phyloP scores from a whole-genome alignment of 73 alveolate genomes.

The Uronychia binucleata region DNA sequence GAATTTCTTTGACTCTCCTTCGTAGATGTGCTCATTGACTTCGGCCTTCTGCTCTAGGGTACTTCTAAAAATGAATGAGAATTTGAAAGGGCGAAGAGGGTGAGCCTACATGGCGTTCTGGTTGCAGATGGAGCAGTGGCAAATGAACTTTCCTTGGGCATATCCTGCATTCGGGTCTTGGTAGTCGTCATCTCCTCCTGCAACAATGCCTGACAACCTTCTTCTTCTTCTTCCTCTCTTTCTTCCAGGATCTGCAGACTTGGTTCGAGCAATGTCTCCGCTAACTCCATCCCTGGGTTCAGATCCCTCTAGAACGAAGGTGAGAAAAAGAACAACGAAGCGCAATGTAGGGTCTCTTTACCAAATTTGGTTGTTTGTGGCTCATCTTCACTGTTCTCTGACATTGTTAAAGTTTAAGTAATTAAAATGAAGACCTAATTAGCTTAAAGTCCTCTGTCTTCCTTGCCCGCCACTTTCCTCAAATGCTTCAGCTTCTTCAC shows the following conservation, averaged over 20 bases:
- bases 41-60: not conserved
- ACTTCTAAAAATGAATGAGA: not conserved
- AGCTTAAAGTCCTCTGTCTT: too few relatives aligned
- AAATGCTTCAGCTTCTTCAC: too few relatives aligned
- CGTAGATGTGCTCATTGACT: not conserved
- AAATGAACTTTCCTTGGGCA: conserved; percentile 55
- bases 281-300: not conserved
- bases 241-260: not conserved
- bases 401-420: too few relatives aligned
- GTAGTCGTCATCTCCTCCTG: not conserved
- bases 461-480: too few relatives aligned
- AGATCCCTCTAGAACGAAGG: too few relatives aligned
- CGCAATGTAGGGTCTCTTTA: too few relatives aligned
- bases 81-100: not conserved
- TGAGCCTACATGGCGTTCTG: conserved; percentile 20
- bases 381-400: too few relatives aligned
- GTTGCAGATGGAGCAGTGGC: conserved; percentile 46
- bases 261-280: not conserved
- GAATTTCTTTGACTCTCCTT: conserved; percentile 12
- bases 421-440: too few relatives aligned
- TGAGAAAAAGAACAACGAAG: too few relatives aligned
- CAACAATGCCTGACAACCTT: not conserved
- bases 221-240: not conserved
- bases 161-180: not conserved
- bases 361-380: too few relatives aligned